Conservation (phyloP, 768 basidiomycete species). For the Exidia glandulosa region DNA sequence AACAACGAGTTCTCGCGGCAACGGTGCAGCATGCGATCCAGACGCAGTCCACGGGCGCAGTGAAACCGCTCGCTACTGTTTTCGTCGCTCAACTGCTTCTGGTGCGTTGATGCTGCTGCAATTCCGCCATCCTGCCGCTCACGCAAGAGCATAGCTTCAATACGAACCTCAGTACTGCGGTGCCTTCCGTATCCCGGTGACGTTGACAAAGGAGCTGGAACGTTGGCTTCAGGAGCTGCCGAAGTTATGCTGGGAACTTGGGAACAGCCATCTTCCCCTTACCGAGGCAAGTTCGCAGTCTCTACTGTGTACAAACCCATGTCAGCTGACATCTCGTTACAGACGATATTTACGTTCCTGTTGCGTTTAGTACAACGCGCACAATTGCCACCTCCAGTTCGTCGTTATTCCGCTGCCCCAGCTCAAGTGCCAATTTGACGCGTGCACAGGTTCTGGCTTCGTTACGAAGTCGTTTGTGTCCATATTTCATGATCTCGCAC, state of each 20-base stretch:
- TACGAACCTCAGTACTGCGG: conserved; percentile 44
- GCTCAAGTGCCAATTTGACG: too few relatives aligned
- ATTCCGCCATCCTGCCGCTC: neutral
- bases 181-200: conserved; percentile 24
- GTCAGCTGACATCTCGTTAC: neutral
- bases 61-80: conserved; percentile 58
- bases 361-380: conserved; percentile 49
- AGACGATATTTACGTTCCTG: conserved; percentile 53
- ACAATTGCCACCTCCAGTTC: conserved; percentile 7
- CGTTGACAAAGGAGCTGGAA: conserved; percentile 10
- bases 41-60: conserved; percentile 44
- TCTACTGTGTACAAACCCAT: neutral
- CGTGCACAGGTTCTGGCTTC: conserved; percentile 32
- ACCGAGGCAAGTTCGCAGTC: conserved; percentile 36
- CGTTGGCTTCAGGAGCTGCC: conserved; percentile 73
- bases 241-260: conserved; percentile 76
- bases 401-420: too few relatives aligned
- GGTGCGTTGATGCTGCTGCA: conserved; percentile 30
- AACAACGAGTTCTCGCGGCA: conserved; percentile 36
- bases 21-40: conserved; percentile 56
- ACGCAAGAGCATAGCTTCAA: conserved; percentile 36
- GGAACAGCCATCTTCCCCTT: conserved; percentile 38
- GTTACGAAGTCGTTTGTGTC: conserved; percentile 52
- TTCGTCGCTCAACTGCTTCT: conserved; percentile 64
- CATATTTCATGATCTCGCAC: conserved; percentile 74